Conservation (phyloP, 345 rosid species). For the Heritiera fomes region DNA sequence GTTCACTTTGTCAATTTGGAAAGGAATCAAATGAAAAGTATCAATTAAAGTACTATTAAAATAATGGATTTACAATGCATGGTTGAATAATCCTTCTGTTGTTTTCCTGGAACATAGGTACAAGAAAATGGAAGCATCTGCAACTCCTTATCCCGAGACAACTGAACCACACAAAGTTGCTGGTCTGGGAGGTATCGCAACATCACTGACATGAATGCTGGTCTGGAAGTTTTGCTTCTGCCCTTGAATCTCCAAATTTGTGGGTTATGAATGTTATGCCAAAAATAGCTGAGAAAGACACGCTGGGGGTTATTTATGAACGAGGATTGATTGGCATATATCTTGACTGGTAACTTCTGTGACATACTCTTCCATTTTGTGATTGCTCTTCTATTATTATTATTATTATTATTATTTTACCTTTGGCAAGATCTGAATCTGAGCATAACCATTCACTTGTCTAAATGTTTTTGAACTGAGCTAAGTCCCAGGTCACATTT, state of each 20-base stretch:
- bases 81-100: background rate
- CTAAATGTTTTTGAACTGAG: too few relatives aligned
- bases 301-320: background rate
- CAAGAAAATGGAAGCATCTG: conserved; percentile 44
- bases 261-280: conserved; percentile 22
- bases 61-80: background rate
- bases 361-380: background rate
- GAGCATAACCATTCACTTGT: too few relatives aligned
- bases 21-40: background rate
- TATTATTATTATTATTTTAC: background rate
- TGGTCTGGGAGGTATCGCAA: conserved; percentile 22
- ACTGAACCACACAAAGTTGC: conserved; percentile 30
- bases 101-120: conserved; percentile 37
- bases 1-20: background rate
- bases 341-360: conserved; percentile 10
- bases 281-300: conserved; percentile 14
- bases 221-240: conserved; percentile 17
- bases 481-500: too few relatives aligned
- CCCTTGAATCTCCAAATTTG: conserved; percentile 12
- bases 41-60: background rate
- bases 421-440: too few relatives aligned
- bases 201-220: conserved; percentile 20
- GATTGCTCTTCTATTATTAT: background rate
- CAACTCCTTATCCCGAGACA: conserved; percentile 46
- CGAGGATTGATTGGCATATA: conserved; percentile 18